Conservation (phyloP, 225 moss, liverwort and hornwort genomes). For the Polytrichum formosum region DNA sequence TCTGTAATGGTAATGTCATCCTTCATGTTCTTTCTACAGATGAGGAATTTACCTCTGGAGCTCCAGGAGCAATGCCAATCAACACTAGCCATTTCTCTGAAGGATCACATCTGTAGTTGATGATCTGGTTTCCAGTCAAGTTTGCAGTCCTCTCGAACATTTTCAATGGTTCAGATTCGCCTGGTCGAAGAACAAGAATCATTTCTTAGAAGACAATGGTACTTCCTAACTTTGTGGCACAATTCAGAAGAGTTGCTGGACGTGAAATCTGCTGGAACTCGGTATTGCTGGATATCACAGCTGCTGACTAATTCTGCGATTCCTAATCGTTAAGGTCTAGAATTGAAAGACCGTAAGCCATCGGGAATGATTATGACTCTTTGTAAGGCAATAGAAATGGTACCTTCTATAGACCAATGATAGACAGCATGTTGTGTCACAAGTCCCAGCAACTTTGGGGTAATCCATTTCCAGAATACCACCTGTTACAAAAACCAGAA, state of each 20-base stretch:
- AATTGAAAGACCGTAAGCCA: too few relatives aligned
- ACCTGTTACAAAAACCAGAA: constrained; percentile 44
- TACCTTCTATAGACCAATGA: constrained; percentile 98
- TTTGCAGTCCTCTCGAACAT: constrained; percentile 96
- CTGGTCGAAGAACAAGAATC: constrained; percentile 20
- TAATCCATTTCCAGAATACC: constrained; percentile 99
- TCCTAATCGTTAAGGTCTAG: too few relatives aligned
- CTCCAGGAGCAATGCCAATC: constrained; percentile 91
- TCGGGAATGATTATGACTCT: too few relatives aligned
- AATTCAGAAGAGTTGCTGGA: too few relatives aligned
- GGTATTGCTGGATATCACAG: too few relatives aligned
- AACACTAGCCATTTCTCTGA: constrained; percentile 95
- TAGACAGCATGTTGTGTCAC: constrained; percentile 85
- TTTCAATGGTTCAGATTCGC: constrained; percentile 86
- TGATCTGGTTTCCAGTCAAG: constrained; percentile 82
- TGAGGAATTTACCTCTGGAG: constrained; percentile 57
- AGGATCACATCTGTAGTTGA: constrained; percentile 94
- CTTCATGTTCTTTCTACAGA: too few relatives aligned
- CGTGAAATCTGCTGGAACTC: too few relatives aligned
- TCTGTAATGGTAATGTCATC: too few relatives aligned
- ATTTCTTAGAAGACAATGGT: too few relatives aligned
- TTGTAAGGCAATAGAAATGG: neutral
- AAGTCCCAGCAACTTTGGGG: constrained; percentile 79
- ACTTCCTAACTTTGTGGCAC: too few relatives aligned
- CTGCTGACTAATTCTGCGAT: too few relatives aligned